These are phyloP conservation scores for Mesembryanthemum crystallinum DNA, from an alignment of 148 eudicot species.

Conservation along the genomic window DNA sequence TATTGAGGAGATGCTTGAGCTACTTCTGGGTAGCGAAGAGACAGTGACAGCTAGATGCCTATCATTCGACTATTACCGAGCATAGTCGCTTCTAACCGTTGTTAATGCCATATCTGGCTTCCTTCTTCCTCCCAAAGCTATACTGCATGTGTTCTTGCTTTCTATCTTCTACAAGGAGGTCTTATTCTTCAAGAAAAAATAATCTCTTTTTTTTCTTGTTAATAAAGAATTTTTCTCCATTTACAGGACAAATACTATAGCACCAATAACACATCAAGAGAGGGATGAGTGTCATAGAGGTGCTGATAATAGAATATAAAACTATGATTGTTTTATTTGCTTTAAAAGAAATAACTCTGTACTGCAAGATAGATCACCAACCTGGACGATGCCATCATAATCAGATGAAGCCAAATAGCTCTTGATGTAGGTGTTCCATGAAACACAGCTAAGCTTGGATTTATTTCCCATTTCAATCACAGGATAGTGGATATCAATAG, in stretches of 20 bases:
- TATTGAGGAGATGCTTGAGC: too few relatives aligned
- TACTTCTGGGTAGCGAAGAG: too few relatives aligned
- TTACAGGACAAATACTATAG: not conserved
- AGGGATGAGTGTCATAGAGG: not conserved
- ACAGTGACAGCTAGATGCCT: too few relatives aligned
- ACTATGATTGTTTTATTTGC: not conserved
- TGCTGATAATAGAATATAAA: not conserved
- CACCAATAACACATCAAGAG: not conserved
- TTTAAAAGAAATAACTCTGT: not conserved
- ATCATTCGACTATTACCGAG: too few relatives aligned
- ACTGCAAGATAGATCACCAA: conserved; percentile 20
- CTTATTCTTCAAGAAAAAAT: too few relatives aligned
- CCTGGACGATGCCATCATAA: conserved; percentile 91
- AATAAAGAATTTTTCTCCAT: not conserved
- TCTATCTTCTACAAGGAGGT: too few relatives aligned
- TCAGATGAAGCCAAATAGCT: conserved; percentile 88
- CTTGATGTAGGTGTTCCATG: conserved; percentile 85
- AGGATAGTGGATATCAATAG: conserved; percentile 78
- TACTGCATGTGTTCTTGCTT: too few relatives aligned
- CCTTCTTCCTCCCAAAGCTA: too few relatives aligned
- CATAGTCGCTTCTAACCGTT: too few relatives aligned
- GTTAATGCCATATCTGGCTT: too few relatives aligned
- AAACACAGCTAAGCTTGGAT: conserved; percentile 75
- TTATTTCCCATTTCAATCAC: conserved; percentile 64
- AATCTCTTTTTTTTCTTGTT: too few relatives aligned